These are phyloP conservation scores for Zizania latifolia DNA, from an alignment of 176 grass and related monocot species.

Conservation along the genomic window DNA sequence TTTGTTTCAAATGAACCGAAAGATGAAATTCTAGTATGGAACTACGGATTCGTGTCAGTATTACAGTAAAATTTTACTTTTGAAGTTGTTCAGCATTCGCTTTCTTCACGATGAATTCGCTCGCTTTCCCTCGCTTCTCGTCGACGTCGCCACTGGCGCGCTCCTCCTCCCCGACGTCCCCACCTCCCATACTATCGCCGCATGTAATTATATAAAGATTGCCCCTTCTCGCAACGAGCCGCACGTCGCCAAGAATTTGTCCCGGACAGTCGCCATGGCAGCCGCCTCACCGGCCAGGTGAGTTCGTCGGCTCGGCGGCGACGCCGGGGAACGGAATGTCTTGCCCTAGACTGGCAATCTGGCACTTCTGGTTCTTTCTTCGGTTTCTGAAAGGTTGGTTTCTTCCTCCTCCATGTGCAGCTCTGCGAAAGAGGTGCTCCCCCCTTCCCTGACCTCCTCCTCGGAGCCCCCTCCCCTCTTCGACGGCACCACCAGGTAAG, in stretches of 20 bases:
- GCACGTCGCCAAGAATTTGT: not conserved
- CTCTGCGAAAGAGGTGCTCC: constrained; percentile 45
- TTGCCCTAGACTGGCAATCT: not conserved
- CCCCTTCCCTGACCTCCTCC: constrained; percentile 43
- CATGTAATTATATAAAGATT: constrained; percentile 37
- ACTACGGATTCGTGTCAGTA: no score
- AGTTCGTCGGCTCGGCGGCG: not conserved
- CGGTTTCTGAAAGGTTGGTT: not conserved
- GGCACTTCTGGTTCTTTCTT: not conserved
- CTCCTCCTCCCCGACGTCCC: constrained; percentile 6
- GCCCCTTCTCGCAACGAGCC: not conserved
- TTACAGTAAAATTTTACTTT: no score
- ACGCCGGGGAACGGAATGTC: not conserved
- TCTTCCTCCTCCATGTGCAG: constrained; percentile 2
- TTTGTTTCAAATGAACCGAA: no score
- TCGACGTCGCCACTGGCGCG: constrained; percentile 36
- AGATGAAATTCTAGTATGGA: no score
- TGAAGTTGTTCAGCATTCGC: no score
- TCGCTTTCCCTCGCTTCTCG: constrained; percentile 7
- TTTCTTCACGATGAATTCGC: constrained; percentile 11
- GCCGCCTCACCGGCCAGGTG: constrained; percentile 26
- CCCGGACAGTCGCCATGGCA: constrained; percentile 38
- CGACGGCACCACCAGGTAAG: constrained; percentile 73
- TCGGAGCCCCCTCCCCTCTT: constrained; percentile 70
- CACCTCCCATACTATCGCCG: not conserved